These are phyloP conservation scores for Leccinum huronense DNA, from an alignment of 1,284 basidiomycete genomes.

Conservation along the genomic window DNA sequence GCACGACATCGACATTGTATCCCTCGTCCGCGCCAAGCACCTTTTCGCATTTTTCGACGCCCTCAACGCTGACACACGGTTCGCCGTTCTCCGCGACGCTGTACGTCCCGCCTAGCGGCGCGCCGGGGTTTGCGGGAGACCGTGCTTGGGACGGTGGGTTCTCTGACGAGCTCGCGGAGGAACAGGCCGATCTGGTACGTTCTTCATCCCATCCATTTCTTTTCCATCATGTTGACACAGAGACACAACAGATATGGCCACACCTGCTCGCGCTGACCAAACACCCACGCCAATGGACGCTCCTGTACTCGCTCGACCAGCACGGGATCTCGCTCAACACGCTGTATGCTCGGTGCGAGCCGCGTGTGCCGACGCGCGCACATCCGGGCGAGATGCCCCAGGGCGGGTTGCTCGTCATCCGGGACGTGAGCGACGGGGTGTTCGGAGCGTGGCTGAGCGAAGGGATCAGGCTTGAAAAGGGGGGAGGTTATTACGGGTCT, in stretches of 20 bases:
- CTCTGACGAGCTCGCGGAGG: conserved; percentile 40
- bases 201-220: neutral
- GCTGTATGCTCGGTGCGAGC: conserved; percentile 70
- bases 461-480: conserved; percentile 58
- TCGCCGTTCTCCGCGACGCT: conserved; percentile 59
- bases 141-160: conserved; percentile 55
- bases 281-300: conserved; percentile 77
- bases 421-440: conserved; percentile 57
- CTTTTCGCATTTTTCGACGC: conserved; percentile 4
- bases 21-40: conserved; percentile 9
- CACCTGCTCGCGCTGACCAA: conserved; percentile 80
- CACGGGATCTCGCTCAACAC: conserved; percentile 93
- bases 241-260: conserved; percentile 56
- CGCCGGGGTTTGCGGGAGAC: conserved; percentile 73
- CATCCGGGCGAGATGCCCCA: conserved; percentile 20
- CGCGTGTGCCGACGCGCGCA: conserved; percentile 27
- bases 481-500: conserved; percentile 69
- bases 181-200: conserved; percentile 61
- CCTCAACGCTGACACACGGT: conserved; percentile 39
- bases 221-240: neutral
- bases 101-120: conserved; percentile 68
- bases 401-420: conserved; percentile 58
- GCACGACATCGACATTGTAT: neutral
- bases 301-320: conserved; percentile 93
- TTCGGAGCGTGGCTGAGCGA: conserved; percentile 87